Percentiles rank a stretch among this genome's conserved stretches.
phyloP scores from a whole-genome alignment of 2,329 filamentous ascomycete genomes.

The Gaeumannomyces sp. region DNA sequence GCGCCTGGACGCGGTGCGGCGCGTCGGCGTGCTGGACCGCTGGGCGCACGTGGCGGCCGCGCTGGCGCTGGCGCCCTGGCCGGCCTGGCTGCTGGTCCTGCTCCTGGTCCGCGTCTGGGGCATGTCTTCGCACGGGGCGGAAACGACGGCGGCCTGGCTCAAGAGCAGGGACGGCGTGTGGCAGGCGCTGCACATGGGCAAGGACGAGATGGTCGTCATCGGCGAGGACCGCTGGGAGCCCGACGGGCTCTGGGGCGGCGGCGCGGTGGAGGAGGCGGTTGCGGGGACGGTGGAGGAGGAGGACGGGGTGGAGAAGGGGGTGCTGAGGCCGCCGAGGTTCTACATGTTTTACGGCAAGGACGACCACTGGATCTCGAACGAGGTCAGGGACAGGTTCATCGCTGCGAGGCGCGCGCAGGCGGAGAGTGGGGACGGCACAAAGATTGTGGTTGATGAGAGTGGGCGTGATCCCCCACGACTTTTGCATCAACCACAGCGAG shows the following conservation, averaged over 20 bases:
- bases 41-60: conserved; percentile 35
- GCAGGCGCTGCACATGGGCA: conserved; percentile 53
- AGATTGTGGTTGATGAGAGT: conserved; percentile 46
- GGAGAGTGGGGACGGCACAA: conserved; percentile 32
- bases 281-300: conserved; percentile 15
- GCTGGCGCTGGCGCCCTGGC: conserved; percentile 35
- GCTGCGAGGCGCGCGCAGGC: conserved; percentile 25
- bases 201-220: conserved; percentile 55
- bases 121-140: conserved; percentile 42
- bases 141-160: conserved; percentile 47
- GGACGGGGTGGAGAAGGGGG: conserved; percentile 18
- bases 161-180: conserved; percentile 50
- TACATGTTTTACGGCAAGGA: conserved; percentile 53
- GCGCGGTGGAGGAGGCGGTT: conserved; percentile 25
- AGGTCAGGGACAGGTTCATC: conserved; percentile 51
- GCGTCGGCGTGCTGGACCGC: conserved; percentile 34
- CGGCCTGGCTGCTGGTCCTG: conserved; percentile 33
- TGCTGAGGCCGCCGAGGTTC: conserved; percentile 37
- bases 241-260: conserved; percentile 49
- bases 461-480: conserved; percentile 52
- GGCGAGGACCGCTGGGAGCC: conserved; percentile 50
- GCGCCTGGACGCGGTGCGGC: conserved; percentile 39
- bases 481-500: conserved; percentile 49
- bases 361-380: conserved; percentile 57
- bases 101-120: conserved; percentile 34